Percentiles rank a stretch among this genome's conserved stretches.
Evolutionary conservation across 2,329 filamentous ascomycete species (phyloP).

Genomic region (Alternaria sp.): DNA sequence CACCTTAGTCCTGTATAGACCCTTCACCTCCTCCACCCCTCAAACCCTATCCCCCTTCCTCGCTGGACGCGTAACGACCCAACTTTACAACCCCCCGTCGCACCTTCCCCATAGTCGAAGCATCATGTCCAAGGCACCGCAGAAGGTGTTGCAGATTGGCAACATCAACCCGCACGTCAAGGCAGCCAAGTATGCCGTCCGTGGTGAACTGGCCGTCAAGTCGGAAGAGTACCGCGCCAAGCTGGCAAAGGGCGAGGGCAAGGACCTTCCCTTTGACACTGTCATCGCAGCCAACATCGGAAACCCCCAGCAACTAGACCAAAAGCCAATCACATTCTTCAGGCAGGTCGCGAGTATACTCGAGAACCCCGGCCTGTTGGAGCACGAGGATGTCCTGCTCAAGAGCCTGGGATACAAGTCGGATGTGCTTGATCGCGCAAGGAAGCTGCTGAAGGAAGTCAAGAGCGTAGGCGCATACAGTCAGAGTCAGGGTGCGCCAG

Average conservation of each 20-base stretch:
- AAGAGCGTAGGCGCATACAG: slow-evolving; percentile 97
- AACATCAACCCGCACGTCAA: slow-evolving; percentile 93
- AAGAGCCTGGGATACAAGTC: slow-evolving; percentile 82
- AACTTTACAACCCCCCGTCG: background rate
- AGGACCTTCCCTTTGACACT: slow-evolving; percentile 79
- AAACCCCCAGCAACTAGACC: slow-evolving; percentile 97
- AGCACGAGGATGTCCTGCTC: slow-evolving; percentile 80
- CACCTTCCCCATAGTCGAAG: slow-evolving; percentile 24
- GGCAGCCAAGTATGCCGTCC: slow-evolving; percentile 92
- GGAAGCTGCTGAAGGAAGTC: slow-evolving; percentile 78
- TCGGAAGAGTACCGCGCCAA: slow-evolving; percentile 87
- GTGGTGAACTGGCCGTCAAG: slow-evolving; percentile 91
- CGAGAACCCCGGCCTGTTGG: slow-evolving; percentile 85
- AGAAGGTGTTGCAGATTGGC: slow-evolving; percentile 68
- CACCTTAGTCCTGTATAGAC: slow-evolving; percentile 13
- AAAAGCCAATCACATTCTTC: slow-evolving; percentile 99
- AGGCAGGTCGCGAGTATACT: slow-evolving; percentile 91
- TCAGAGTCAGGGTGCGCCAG: slow-evolving; percentile 85
- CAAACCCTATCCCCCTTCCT: background rate
- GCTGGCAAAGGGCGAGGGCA: slow-evolving; percentile 66
- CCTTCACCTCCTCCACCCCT: slow-evolving; percentile 5
- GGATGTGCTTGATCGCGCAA: slow-evolving; percentile 86
- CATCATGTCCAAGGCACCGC: slow-evolving; percentile 53
- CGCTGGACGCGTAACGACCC: slow-evolving; percentile 1
- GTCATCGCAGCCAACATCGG: slow-evolving; percentile 98